phyloP scores from a whole-genome alignment of 2,329 filamentous ascomycete genomes.

The Nemania sp. region DNA sequence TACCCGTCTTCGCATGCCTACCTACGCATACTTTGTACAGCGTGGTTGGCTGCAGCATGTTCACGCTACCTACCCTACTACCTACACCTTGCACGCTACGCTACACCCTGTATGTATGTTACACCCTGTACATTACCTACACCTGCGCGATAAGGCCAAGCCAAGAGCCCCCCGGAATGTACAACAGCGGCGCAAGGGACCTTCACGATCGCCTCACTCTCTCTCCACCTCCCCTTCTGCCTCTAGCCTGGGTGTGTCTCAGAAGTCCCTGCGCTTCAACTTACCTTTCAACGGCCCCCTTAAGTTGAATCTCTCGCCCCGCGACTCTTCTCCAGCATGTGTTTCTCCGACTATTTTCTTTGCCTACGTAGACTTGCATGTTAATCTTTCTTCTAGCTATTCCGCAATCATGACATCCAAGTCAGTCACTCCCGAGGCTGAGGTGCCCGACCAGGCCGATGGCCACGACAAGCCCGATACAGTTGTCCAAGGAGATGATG shows the following conservation, averaged over 20 bases:
- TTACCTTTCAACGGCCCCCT: too few relatives aligned
- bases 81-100: not conserved
- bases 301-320: slow-evolving; percentile 21
- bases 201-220: slow-evolving; percentile 38
- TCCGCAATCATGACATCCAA: slow-evolving; percentile 21
- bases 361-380: slow-evolving; percentile 22
- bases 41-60: not conserved
- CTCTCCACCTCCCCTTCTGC: slow-evolving; percentile 26
- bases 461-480: slow-evolving; percentile 7
- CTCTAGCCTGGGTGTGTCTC: slow-evolving; percentile 34
- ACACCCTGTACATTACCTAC: not conserved
- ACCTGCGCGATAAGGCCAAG: slow-evolving; percentile 26
- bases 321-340: slow-evolving; percentile 32
- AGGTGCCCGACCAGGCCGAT: slow-evolving; percentile 12
- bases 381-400: slow-evolving; percentile 30
- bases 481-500: not conserved
- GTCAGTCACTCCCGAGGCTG: slow-evolving; percentile 20
- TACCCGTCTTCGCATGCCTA: not conserved
- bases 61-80: not conserved
- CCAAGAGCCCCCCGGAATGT: slow-evolving; percentile 12
- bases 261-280: slow-evolving; percentile 29
- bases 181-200: slow-evolving; percentile 30
- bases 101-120: too few relatives aligned
- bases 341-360: slow-evolving; percentile 18
- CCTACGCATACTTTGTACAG: not conserved